Percentiles rank a stretch among this genome's conserved stretches.
phyloP scores from a whole-genome alignment of 179 eudicot genomes.

The Spergularia azorica region DNA sequence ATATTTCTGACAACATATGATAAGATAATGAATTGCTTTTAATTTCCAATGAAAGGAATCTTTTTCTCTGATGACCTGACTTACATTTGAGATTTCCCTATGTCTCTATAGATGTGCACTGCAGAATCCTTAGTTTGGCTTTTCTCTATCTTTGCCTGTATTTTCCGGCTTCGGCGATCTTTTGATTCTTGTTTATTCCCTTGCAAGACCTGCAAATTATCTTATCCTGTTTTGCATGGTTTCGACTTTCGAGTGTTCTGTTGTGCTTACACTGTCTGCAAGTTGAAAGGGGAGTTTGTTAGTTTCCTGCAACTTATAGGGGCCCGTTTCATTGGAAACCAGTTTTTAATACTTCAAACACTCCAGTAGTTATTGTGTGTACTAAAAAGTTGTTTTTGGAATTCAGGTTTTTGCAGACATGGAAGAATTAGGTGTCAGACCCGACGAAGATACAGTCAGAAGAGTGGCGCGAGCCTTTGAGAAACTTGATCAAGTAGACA shows the following conservation, averaged over 20 bases:
- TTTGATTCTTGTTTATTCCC: neutral
- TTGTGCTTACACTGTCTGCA: neutral
- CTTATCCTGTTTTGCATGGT: neutral
- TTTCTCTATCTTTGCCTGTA: neutral
- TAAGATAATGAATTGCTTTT: neutral
- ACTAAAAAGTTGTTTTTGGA: constrained; percentile 14
- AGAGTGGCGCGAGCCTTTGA: constrained; percentile 70
- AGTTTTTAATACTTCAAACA: neutral
- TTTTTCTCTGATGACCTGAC: neutral
- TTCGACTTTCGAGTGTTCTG: neutral
- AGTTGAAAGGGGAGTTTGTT: neutral
- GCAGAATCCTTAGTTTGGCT: neutral
- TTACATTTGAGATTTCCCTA: neutral
- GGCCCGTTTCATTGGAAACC: neutral
- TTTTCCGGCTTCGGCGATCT: neutral
- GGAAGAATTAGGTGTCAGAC: constrained; percentile 92
- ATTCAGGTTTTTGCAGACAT: constrained; percentile 87
- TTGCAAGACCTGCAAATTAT: neutral
- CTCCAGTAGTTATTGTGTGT: neutral
- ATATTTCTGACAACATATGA: no score
- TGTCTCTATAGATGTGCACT: no score
- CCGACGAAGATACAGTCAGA: constrained; percentile 83
- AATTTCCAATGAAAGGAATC: neutral
- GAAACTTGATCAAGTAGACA: constrained; percentile 62
- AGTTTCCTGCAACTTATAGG: neutral